Conservation (phyloP, 805 yeast species). For the Sugiyamaella mastotermitis region DNA sequence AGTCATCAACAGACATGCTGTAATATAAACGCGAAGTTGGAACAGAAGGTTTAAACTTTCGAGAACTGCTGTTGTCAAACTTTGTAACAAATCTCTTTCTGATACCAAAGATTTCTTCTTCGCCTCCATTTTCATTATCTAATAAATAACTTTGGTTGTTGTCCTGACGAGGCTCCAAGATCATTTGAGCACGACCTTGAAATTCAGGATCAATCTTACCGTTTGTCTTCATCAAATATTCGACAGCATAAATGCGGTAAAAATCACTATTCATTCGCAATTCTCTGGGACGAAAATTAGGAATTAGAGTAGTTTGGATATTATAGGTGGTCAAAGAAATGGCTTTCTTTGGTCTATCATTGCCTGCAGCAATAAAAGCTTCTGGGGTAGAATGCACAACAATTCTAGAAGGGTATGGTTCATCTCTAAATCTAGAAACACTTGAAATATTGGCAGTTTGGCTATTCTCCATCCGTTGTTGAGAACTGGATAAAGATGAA, state of each 20-base stretch:
- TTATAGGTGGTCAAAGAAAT: constrained; percentile 27
- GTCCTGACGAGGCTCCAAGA: constrained; percentile 25
- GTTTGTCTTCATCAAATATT: constrained; percentile 27
- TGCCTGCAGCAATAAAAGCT: neutral
- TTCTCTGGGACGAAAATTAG: constrained; percentile 27
- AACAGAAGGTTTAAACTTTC: neutral
- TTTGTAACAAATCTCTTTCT: constrained; percentile 19
- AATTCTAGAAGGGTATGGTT: constrained; percentile 11
- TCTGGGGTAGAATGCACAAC: neutral
- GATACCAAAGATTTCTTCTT: constrained; percentile 22
- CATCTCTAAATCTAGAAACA: constrained; percentile 23
- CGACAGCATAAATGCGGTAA: constrained; percentile 30
- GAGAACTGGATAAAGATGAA: constrained; percentile 19
- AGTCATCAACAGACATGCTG: constrained; percentile 7
- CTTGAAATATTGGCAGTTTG: constrained; percentile 17
- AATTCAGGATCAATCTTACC: constrained; percentile 30
- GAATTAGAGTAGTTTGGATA: constrained; percentile 25
- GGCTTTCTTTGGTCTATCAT: constrained; percentile 6
- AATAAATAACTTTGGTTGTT: constrained; percentile 8
- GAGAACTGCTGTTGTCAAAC: constrained; percentile 6
- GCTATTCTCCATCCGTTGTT: constrained; percentile 15
- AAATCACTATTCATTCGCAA: constrained; percentile 30
- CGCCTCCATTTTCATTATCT: constrained; percentile 12
- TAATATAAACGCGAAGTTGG: constrained; percentile 5
- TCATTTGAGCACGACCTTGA: constrained; percentile 29